phyloP scores from a whole-genome alignment of 225 moss, liverwort and hornwort genomes.

The Asterella californica region DNA sequence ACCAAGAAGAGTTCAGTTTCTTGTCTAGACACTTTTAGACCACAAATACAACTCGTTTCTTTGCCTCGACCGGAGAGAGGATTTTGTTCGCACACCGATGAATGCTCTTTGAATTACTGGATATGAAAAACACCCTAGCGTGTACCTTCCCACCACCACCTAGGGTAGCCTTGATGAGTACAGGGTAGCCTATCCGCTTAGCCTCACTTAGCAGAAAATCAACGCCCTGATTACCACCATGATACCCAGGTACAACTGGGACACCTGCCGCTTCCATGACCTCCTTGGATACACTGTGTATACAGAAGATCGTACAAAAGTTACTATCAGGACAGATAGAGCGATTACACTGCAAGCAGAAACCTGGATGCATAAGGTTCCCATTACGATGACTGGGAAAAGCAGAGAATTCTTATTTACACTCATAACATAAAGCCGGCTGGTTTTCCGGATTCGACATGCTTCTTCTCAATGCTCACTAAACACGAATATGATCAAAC shows the following conservation, averaged over 20 bases:
- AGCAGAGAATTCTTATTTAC: neutral
- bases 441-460: neutral
- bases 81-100: neutral
- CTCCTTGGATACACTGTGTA: slow-evolving; percentile 80
- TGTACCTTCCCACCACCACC: slow-evolving; percentile 99
- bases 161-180: slow-evolving; percentile 97
- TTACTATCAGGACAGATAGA: neutral
- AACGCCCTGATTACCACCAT: slow-evolving; percentile 80
- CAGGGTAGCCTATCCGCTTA: slow-evolving; percentile 75
- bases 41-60: neutral
- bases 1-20: neutral
- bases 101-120: neutral
- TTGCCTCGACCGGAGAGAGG: neutral
- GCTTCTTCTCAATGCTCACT: neutral
- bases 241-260: slow-evolving; percentile 95
- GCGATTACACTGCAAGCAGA: neutral
- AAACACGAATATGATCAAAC: neutral
- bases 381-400: neutral
- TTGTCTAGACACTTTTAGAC: neutral
- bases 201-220: slow-evolving; percentile 64
- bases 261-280: slow-evolving; percentile 92
- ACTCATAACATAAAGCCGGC: neutral
- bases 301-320: neutral
- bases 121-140: neutral
- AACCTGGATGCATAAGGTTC: neutral